A percentile compares a stretch with the other conserved stretches of the same genome.
Evolutionary conservation across 352 stramenopile species (phyloP).

Genomic region (Phytophthora hibernalis): DNA sequence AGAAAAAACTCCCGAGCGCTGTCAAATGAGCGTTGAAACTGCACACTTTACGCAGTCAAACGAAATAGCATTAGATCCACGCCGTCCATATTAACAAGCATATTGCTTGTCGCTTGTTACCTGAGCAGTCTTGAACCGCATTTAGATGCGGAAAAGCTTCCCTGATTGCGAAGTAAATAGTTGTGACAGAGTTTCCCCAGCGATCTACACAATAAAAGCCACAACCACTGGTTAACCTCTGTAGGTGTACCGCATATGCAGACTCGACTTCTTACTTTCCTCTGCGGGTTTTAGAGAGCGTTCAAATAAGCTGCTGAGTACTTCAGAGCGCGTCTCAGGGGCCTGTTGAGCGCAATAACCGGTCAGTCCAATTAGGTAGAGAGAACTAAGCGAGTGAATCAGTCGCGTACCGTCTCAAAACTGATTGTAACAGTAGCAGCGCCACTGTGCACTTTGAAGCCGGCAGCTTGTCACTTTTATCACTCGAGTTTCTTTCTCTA

Average conservation of each 20-base stretch:
- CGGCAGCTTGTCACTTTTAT: background rate
- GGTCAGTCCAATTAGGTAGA: slow-evolving; percentile 1
- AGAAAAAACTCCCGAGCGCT: slow-evolving; percentile 52
- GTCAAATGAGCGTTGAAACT: slow-evolving; percentile 58
- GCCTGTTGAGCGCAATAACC: slow-evolving; percentile 34
- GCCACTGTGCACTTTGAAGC: slow-evolving; percentile 29
- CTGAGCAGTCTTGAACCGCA: slow-evolving; percentile 75
- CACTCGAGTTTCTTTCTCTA: slow-evolving; percentile 33
- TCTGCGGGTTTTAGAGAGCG: slow-evolving; percentile 33
- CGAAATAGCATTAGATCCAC: slow-evolving; percentile 1
- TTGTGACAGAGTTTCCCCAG: slow-evolving; percentile 40
- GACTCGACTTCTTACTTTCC: slow-evolving; percentile 28
- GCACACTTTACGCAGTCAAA: slow-evolving; percentile 34
- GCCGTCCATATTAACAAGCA: background rate
- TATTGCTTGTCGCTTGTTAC: slow-evolving; percentile 23
- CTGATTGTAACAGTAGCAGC: slow-evolving; percentile 39
- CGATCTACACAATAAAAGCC: slow-evolving; percentile 28
- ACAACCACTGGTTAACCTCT: background rate
- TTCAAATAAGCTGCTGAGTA: slow-evolving; percentile 52
- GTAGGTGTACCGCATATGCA: background rate
- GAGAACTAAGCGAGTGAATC: background rate
- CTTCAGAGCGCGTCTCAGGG: slow-evolving; percentile 59
- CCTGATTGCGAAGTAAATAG: slow-evolving; percentile 55
- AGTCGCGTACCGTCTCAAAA: slow-evolving; percentile 48
- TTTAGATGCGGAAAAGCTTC: slow-evolving; percentile 54